A percentile compares a stretch with the other conserved stretches of the same genome.
These are phyloP conservation scores for Tylopilus sp. DNA, from an alignment of 768 basidiomycete genomes.

Conservation along the genomic window DNA sequence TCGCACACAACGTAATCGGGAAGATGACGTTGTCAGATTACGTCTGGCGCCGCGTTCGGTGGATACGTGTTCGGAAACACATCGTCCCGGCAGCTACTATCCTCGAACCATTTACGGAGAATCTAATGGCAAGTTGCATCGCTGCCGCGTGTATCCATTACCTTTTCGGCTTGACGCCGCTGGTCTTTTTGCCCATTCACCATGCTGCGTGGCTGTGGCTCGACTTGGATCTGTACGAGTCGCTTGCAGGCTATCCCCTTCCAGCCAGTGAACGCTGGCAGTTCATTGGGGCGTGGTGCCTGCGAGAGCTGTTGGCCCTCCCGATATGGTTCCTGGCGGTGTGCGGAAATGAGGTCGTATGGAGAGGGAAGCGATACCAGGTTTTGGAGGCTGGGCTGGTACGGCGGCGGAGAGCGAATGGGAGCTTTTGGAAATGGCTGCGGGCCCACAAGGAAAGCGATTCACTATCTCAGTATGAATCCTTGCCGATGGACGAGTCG, in stretches of 20 bases:
- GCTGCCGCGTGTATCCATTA: slow-evolving; percentile 52
- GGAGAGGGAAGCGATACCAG: slow-evolving; percentile 82
- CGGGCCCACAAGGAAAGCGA: slow-evolving; percentile 13
- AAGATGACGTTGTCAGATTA: slow-evolving; percentile 85
- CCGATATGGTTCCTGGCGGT: slow-evolving; percentile 88
- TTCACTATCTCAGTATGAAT: slow-evolving; percentile 14
- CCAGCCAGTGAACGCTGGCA: slow-evolving; percentile 43
- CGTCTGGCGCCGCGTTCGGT: slow-evolving; percentile 84
- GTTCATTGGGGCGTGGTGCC: slow-evolving; percentile 76
- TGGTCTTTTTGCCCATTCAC: slow-evolving; percentile 57
- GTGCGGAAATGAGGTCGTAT: slow-evolving; percentile 74
- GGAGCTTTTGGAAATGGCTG: slow-evolving; percentile 27
- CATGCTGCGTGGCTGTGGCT: slow-evolving; percentile 68
- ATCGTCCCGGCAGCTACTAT: slow-evolving; percentile 89
- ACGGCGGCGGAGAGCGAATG: slow-evolving; percentile 20
- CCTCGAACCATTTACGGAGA: slow-evolving; percentile 91
- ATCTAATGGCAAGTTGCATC: slow-evolving; percentile 64
- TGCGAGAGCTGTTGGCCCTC: slow-evolving; percentile 77
- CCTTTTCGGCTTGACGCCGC: slow-evolving; percentile 48
- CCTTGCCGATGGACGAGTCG: slow-evolving; percentile 11
- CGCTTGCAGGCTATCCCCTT: slow-evolving; percentile 66
- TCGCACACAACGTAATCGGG: slow-evolving; percentile 85
- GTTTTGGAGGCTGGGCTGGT: slow-evolving; percentile 75
- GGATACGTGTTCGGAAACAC: slow-evolving; percentile 95
- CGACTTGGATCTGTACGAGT: slow-evolving; percentile 80